These are phyloP conservation scores for Megacollybia marginata DNA, from an alignment of 768 basidiomycete species.

Conservation along the genomic window DNA sequence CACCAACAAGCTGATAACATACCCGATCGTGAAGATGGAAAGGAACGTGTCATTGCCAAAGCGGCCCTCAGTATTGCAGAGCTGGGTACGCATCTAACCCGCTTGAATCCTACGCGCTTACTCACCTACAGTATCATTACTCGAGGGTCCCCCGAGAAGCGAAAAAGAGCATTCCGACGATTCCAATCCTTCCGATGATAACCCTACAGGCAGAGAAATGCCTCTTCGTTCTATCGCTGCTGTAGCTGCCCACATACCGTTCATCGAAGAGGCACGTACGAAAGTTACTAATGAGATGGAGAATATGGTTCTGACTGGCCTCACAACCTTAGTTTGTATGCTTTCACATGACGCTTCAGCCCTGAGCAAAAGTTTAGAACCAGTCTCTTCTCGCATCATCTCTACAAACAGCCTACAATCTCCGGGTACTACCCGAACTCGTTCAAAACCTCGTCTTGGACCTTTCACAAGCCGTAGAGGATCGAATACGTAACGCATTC, in stretches of 20 bases:
- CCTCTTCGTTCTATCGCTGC: conserved; percentile 70
- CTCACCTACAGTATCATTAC: conserved; percentile 35
- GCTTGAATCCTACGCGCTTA: neutral
- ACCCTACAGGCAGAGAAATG: conserved; percentile 22
- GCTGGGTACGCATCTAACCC: conserved; percentile 48
- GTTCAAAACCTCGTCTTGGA: conserved; percentile 75
- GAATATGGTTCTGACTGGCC: conserved; percentile 75
- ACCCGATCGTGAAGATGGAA: conserved; percentile 58
- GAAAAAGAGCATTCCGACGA: neutral
- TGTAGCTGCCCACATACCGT: conserved; percentile 61
- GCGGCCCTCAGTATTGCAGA: conserved; percentile 95
- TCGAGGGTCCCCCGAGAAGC: conserved; percentile 31
- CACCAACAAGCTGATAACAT: neutral
- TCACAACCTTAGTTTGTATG: conserved; percentile 50
- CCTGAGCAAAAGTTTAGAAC: conserved; percentile 44
- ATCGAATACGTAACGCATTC: conserved; percentile 74
- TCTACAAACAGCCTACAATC: conserved; percentile 92
- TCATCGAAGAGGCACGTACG: conserved; percentile 63
- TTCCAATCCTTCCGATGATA: conserved; percentile 1
- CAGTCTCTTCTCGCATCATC: conserved; percentile 88
- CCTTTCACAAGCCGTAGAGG: conserved; percentile 76
- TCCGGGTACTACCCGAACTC: conserved; percentile 75
- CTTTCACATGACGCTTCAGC: neutral
- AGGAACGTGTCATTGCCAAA: conserved; percentile 83
- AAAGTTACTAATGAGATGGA: conserved; percentile 86